A percentile compares a stretch with the other conserved stretches of the same genome.
phyloP scores from a whole-genome alignment of 179 eudicot genomes.

The Carnegiea gigantea region DNA sequence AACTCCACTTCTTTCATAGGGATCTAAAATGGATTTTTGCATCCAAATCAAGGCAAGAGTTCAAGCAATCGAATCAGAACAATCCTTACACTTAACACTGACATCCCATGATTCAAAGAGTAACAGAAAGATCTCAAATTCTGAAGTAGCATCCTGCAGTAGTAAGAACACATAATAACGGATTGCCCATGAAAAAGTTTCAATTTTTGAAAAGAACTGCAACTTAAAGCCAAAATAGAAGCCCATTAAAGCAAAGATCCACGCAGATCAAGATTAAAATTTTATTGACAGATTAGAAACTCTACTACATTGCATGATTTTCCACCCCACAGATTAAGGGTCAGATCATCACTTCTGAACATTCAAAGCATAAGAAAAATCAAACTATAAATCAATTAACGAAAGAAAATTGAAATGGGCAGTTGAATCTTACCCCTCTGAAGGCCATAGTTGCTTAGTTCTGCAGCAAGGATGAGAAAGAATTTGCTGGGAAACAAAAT shows the following conservation, averaged over 20 bases:
- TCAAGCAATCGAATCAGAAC: neutral
- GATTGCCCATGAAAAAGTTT: no score
- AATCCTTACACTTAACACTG: neutral
- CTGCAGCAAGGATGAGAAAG: slow-evolving; percentile 19
- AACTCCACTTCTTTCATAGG: neutral
- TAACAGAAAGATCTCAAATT: no score
- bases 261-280: neutral
- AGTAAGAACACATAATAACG: no score
- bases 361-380: neutral
- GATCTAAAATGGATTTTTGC: no score
- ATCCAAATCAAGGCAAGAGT: no score
- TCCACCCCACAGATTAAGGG: neutral
- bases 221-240: no score
- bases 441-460: slow-evolving; percentile 47
- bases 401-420: neutral
- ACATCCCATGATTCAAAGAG: no score
- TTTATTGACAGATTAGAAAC: neutral
- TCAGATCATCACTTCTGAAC: slow-evolving; percentile 9
- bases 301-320: neutral
- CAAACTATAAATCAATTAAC: neutral
- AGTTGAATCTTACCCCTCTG: slow-evolving; percentile 42
- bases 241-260: no score
- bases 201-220: no score
- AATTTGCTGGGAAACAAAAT: no score
- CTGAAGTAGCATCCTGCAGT: no score